Base-by-base conservation (phyloP, 2,329 filamentous ascomycete genomes). In the Canariomyces notabilis region DNA sequence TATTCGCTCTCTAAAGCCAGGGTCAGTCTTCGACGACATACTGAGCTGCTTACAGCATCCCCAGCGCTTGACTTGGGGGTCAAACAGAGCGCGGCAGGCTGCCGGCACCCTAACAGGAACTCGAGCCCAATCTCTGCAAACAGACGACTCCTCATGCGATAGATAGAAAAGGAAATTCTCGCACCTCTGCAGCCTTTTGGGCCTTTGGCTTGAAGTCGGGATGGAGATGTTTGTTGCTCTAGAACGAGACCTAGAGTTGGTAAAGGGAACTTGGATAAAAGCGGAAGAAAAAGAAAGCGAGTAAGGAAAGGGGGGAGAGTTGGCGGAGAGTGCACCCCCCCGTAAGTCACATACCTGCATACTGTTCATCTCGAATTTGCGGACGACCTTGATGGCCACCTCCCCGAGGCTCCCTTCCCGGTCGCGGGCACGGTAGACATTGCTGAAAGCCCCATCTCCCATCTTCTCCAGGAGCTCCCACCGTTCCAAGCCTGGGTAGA, bases 321-420 rank as follows among this genome's bases (percentile, higher is more conserved):
- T 38, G 51, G 50, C 53, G 44, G 58, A 54, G 23, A 52, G 23
- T 46, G 43, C 42, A 40, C 37, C 36, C 49, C 45, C 44, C 22
- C 44, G 37, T 45, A 14, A 42, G 8, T 16, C 61, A 85, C 89
- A 80, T 79, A 98, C 93, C 89, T 97, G 93, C 75, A 85, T 89
- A 57, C 84, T 90, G 71, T 95, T 97, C 88, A 98, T 96, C 71
- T 98, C 93, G 66, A 89, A 97, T 72, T 97, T 97, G 63, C 93
- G 86, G 54, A 98, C 93, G 42, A 98, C 93, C 69, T 98, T 98
- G 76, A 98, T 97, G 58, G 91, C 93, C 26, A 93, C 89, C 64
- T 97, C 85, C 56, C 80, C 82, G 53, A 79, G 78, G 52, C 83
- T 74, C 33, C 87, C 85, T 5, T 82, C 76, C 37, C 71, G 65